Evolutionary conservation across 2,329 filamentous ascomycete genomes (phyloP).

Genomic region (Cephalotrichum gorgonifer): DNA sequence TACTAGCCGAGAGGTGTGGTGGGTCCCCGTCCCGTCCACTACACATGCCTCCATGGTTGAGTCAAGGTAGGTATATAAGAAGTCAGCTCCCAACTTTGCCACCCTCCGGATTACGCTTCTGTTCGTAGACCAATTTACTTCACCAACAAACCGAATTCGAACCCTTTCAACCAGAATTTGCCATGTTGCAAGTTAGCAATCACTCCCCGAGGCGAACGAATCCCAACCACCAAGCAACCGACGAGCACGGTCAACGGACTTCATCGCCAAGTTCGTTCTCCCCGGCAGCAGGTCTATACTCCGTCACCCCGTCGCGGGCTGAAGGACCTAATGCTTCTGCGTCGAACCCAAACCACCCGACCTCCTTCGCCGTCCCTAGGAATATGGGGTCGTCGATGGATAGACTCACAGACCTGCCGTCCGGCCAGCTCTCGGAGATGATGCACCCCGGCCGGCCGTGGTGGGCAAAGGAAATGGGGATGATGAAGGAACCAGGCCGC

Average conservation of each 20-base stretch:
- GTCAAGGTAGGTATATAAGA: not conserved
- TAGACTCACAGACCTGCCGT: constrained; percentile 1
- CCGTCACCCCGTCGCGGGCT: not conserved
- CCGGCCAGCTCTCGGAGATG: constrained; percentile 1
- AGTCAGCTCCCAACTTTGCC: constrained; percentile 4
- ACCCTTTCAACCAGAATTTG: not conserved
- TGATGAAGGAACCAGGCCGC: not conserved
- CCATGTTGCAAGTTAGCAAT: constrained; percentile 1
- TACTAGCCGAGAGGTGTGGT: not conserved
- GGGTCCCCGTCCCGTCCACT: not conserved
- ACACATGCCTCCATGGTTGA: not conserved
- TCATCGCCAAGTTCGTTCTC: not conserved
- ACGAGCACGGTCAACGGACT: not conserved
- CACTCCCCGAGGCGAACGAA: not conserved
- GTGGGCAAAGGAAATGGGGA: constrained; percentile 1
- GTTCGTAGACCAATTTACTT: not conserved
- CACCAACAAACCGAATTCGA: not conserved
- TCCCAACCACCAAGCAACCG: not conserved
- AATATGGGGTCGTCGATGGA: constrained; percentile 4
- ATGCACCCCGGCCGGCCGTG: constrained; percentile 1
- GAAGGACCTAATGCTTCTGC: not conserved
- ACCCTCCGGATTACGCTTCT: not conserved
- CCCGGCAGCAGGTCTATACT: not conserved
- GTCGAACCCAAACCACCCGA: not conserved
- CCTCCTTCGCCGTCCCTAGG: constrained; percentile 1